phyloP scores from a whole-genome alignment of 2,329 filamentous ascomycete genomes.

The Biscogniauxia sp. region DNA sequence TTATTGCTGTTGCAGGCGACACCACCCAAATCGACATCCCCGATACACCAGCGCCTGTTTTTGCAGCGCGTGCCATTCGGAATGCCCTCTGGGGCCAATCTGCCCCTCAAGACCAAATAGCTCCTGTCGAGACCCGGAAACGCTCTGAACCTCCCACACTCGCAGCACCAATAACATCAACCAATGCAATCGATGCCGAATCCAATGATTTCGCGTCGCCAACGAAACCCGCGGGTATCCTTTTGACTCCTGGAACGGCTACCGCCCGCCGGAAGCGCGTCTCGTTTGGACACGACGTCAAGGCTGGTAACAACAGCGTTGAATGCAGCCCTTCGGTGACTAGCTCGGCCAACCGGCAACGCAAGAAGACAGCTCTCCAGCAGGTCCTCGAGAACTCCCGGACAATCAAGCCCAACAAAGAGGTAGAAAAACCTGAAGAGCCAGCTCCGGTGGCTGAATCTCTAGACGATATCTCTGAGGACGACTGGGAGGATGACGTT shows the following conservation, averaged over 20 bases:
- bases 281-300: slow-evolving; percentile 60
- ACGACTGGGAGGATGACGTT: slow-evolving; percentile 54
- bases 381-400: slow-evolving; percentile 31
- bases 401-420: slow-evolving; percentile 19
- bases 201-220: slow-evolving; percentile 42
- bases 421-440: slow-evolving; percentile 23
- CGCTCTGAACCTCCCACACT: slow-evolving; percentile 24
- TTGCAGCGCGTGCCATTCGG: slow-evolving; percentile 63
- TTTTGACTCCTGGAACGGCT: slow-evolving; percentile 62
- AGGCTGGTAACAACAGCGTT: slow-evolving; percentile 33
- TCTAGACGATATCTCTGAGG: slow-evolving; percentile 32
- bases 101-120: slow-evolving; percentile 21
- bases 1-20: slow-evolving; percentile 32
- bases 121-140: slow-evolving; percentile 35
- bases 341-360: slow-evolving; percentile 14
- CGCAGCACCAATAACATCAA: slow-evolving; percentile 12
- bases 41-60: slow-evolving; percentile 65
- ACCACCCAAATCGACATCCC: slow-evolving; percentile 54
- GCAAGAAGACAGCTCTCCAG: slow-evolving; percentile 28
- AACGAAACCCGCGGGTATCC: slow-evolving; percentile 54
- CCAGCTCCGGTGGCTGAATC: neutral
- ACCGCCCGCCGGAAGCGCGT: slow-evolving; percentile 62
- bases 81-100: slow-evolving; percentile 63
- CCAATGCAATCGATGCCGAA: slow-evolving; percentile 21
- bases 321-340: slow-evolving; percentile 23